Evolutionary conservation across 2,329 filamentous ascomycete species (phyloP), one percentile per base, ranked within the genome.

Genomic region (Venturiaceae sp.): DNA sequence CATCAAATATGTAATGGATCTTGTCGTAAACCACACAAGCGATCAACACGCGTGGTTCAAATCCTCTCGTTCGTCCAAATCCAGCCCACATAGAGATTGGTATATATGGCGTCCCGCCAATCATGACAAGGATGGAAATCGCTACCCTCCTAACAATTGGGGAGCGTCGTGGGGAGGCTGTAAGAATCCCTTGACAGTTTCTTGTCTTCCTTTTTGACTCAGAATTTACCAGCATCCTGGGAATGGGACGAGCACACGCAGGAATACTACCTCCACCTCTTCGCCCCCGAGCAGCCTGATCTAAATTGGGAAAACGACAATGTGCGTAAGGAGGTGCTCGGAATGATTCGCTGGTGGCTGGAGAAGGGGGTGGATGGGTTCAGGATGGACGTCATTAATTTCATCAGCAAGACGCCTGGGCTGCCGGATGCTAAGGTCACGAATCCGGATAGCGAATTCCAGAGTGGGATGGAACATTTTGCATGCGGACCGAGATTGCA

Each of bases 121-220:
- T 8, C 80, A 80, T 62, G 77, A 83, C 46, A 65, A 67, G 0
- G 60, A 80, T 1, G 83, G 83, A 1, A 76, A 77, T 9, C 74
- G 79, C 1, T 72, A 79, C 23, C 81, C 83, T 1, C 83, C 83
- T 1, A 86, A 82, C 55, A 86, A 78, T 57, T 78, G 74, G 68
- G 66, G 55, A 60, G n/a, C n/a, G n/a, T n/a, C n/a, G n/a, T n/a
- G n/a, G n/a, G n/a, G n/a, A n/a, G n/a, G n/a, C n/a, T n/a, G n/a
- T n/a, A n/a, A n/a, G n/a, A n/a, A n/a, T n/a, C n/a, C n/a, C n/a
- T n/a, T n/a, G n/a, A n/a, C n/a, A n/a, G n/a, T n/a, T n/a, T n/a
- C n/a, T n/a, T n/a, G n/a, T n/a, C n/a, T n/a, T n/a, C n/a, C n/a
- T n/a, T n/a, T n/a, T n/a, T n/a, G n/a, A 87, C 79, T 85, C 79